Percentiles rank a stretch among this genome's conserved stretches.
phyloP scores from a whole-genome alignment of 148 eudicot genomes.

The Persicaria maculosa region DNA sequence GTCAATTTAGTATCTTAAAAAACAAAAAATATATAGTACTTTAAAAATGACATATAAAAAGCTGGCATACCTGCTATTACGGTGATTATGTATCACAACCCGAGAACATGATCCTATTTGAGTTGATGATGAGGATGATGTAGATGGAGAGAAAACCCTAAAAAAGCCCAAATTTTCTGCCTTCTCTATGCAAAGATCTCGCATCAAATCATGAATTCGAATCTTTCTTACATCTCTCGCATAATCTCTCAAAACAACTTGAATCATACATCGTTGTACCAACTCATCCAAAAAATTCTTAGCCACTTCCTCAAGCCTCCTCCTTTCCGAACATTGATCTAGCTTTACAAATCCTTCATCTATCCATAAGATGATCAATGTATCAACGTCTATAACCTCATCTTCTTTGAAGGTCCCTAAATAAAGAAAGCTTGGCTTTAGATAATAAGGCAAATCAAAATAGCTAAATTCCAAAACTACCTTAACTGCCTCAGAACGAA shows the following conservation, averaged over 20 bases:
- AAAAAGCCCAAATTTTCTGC: background rate
- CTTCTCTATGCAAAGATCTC: slow-evolving; percentile 3
- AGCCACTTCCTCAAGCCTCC: background rate
- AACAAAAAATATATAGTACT: too few species aligned
- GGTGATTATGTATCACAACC: background rate
- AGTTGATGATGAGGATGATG: background rate
- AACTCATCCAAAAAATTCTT: background rate
- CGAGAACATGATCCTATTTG: background rate
- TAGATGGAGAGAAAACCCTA: background rate
- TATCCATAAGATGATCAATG: background rate
- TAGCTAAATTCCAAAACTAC: slow-evolving; percentile 12
- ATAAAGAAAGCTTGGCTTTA: slow-evolving; percentile 7
- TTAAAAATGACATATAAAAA: background rate
- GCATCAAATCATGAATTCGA: background rate
- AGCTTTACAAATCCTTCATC: background rate
- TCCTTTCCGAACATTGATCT: background rate
- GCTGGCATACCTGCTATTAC: background rate
- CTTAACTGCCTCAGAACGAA: background rate
- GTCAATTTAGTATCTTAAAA: too few species aligned
- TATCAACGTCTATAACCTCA: background rate
- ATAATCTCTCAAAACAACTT: background rate
- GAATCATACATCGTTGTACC: slow-evolving; percentile 5
- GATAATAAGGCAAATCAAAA: slow-evolving; percentile 5
- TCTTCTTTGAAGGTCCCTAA: background rate
- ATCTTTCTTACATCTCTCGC: background rate